Conservation (phyloP, 2,329 filamentous ascomycete species). For the Talaromyces sp. region DNA sequence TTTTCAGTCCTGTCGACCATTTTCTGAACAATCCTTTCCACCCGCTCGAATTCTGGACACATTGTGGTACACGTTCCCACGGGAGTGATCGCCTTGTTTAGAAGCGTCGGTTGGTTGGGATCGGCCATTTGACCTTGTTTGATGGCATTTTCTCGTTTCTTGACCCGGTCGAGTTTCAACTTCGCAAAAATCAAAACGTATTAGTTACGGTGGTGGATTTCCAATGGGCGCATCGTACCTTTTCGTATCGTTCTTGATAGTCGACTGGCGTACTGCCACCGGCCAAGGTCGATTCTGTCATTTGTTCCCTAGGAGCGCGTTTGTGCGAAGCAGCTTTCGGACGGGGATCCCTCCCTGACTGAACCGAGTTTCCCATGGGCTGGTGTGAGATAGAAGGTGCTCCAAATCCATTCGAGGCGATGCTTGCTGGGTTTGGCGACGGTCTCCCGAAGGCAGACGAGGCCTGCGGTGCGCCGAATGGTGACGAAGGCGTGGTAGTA, state of each 20-base stretch:
- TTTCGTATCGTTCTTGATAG: conserved; percentile 39
- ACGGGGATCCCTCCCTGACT: conserved; percentile 24
- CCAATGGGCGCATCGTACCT: conserved; percentile 28
- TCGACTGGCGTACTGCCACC: conserved; percentile 28
- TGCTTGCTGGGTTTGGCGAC: conserved; percentile 26
- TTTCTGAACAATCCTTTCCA: conserved; percentile 61
- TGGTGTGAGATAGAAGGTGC: conserved; percentile 21
- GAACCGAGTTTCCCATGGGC: conserved; percentile 16
- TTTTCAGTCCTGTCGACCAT: conserved; percentile 62
- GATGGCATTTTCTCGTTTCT: conserved; percentile 53
- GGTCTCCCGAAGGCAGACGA: conserved; percentile 11
- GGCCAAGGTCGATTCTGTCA: conserved; percentile 22
- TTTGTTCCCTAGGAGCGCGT: conserved; percentile 19
- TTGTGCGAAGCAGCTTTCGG: conserved; percentile 12
- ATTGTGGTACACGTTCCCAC: conserved; percentile 63
- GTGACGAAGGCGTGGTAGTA: background rate
- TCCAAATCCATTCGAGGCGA: conserved; percentile 22
- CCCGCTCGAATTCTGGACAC: conserved; percentile 64
- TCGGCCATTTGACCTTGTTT: conserved; percentile 56
- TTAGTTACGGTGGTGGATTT: conserved; percentile 4
- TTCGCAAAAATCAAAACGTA: conserved; percentile 25
- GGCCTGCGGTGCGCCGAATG: conserved; percentile 9
- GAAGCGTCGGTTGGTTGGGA: conserved; percentile 59
- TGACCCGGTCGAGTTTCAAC: conserved; percentile 52
- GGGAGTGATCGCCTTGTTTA: conserved; percentile 61